Percentiles rank a stretch among this genome's conserved stretches.
phyloP scores from a whole-genome alignment of 805 yeast species.

The Hermanozyma aechmeae region DNA sequence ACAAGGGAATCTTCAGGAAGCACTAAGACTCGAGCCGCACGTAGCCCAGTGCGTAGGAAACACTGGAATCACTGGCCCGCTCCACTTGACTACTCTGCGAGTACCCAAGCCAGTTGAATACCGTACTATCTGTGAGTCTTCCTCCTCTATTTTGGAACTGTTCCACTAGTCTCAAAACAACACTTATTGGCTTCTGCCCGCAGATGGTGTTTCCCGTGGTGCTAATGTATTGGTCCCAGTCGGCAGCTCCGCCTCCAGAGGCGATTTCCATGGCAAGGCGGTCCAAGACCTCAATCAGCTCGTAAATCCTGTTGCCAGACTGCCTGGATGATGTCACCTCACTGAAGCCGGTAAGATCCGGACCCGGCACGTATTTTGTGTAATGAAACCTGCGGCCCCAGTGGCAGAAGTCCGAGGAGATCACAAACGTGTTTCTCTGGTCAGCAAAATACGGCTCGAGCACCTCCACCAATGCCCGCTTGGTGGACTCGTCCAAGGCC shows the following conservation, averaged over 20 bases:
- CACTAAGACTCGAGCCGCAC: slow-evolving; percentile 18
- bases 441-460: slow-evolving; percentile 24
- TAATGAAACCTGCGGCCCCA: slow-evolving; percentile 56
- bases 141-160: slow-evolving; percentile 9
- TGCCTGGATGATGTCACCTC: slow-evolving; percentile 2
- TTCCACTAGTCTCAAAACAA: slow-evolving; percentile 51
- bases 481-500: slow-evolving; percentile 39
- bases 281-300: slow-evolving; percentile 71
- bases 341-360: slow-evolving; percentile 2
- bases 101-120: slow-evolving; percentile 68
- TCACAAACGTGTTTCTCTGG: slow-evolving; percentile 55
- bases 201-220: slow-evolving; percentile 84
- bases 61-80: slow-evolving; percentile 56
- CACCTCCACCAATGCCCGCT: slow-evolving; percentile 12
- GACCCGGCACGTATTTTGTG: slow-evolving; percentile 21
- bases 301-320: slow-evolving; percentile 40
- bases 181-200: slow-evolving; percentile 76
- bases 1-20: no score
- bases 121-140: slow-evolving; percentile 11
- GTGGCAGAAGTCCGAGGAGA: slow-evolving; percentile 91
- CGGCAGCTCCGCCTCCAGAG: slow-evolving; percentile 41
- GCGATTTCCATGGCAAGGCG: slow-evolving; percentile 57
- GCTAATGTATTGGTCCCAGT: slow-evolving; percentile 61
- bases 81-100: slow-evolving; percentile 59
- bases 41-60: slow-evolving; percentile 85